A percentile compares a stretch with the other conserved stretches of the same genome.
These are phyloP conservation scores for Zalerion maritima DNA, from an alignment of 495 filamentous ascomycete genomes.

Conservation along the genomic window DNA sequence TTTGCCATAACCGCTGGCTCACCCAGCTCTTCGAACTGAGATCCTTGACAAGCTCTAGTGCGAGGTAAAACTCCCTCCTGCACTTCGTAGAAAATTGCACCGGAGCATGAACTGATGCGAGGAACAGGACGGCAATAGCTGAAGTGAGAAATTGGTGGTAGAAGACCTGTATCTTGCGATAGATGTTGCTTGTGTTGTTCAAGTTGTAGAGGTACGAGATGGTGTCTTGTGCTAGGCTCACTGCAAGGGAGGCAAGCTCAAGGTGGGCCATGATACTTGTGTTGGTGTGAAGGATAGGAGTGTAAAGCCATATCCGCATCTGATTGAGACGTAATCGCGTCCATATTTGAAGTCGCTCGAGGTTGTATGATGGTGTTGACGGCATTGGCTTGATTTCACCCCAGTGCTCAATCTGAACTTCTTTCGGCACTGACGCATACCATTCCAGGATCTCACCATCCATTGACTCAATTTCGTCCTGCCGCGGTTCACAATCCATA, in stretches of 20 bases:
- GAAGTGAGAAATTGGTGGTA: slow-evolving; percentile 82
- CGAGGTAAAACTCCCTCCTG: slow-evolving; percentile 77
- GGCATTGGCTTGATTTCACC: slow-evolving; percentile 11
- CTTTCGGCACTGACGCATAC: slow-evolving; percentile 39
- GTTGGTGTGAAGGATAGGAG: slow-evolving; percentile 63
- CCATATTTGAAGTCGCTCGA: slow-evolving; percentile 45
- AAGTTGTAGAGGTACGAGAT: slow-evolving; percentile 59
- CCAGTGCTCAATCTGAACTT: slow-evolving; percentile 13
- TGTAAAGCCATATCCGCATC: slow-evolving; percentile 69
- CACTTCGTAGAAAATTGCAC: slow-evolving; percentile 58
- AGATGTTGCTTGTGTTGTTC: slow-evolving; percentile 69
- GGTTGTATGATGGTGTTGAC: slow-evolving; percentile 26
- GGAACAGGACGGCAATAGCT: slow-evolving; percentile 65
- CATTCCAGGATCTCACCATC: slow-evolving; percentile 68
- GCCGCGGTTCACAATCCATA: slow-evolving; percentile 33
- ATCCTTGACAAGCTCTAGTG: slow-evolving; percentile 65
- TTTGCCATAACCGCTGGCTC: slow-evolving; percentile 68
- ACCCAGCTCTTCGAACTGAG: slow-evolving; percentile 69
- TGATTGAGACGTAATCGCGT: slow-evolving; percentile 61
- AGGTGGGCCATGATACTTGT: slow-evolving; percentile 61
- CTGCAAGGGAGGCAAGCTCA: slow-evolving; percentile 50
- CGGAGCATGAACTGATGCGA: slow-evolving; percentile 71
- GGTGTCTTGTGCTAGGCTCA: slow-evolving; percentile 68
- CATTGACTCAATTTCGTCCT: slow-evolving; percentile 56
- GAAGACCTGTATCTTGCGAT: slow-evolving; percentile 62